Evolutionary conservation across 331 rosid genomes (phyloP).

Genomic region (Saraca asoca): DNA sequence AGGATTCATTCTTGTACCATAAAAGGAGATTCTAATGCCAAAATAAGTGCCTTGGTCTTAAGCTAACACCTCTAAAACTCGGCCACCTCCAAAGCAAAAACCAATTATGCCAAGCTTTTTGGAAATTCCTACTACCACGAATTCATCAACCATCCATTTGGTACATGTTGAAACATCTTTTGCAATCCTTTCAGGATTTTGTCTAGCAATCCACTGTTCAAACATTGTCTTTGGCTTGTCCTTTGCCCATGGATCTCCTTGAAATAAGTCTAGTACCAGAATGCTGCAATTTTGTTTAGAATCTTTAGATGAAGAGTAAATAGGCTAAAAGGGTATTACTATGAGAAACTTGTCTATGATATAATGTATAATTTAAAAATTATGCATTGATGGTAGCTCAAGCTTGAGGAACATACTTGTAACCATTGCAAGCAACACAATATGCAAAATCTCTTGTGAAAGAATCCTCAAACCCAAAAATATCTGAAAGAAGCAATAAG

Average conservation of each 20-base stretch:
- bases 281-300: conserved; percentile 63
- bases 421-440: conserved; percentile 83
- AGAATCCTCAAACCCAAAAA: conserved; percentile 71
- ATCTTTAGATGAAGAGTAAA: neutral
- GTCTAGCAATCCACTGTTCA: conserved; percentile 57
- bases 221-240: conserved; percentile 39
- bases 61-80: conserved; percentile 64
- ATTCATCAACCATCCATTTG: conserved; percentile 78
- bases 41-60: conserved; percentile 56
- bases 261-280: conserved; percentile 75
- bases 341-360: neutral
- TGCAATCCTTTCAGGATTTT: conserved; percentile 51
- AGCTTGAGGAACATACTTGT: conserved; percentile 57
- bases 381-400: conserved; percentile 1
- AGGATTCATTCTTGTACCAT: conserved; percentile 62
- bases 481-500: conserved; percentile 71
- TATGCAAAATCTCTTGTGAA: conserved; percentile 77
- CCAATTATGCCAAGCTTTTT: conserved; percentile 73
- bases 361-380: neutral
- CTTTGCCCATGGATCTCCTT: conserved; percentile 68
- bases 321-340: conserved; percentile 3
- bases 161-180: conserved; percentile 56
- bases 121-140: conserved; percentile 63
- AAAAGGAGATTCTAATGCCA: conserved; percentile 67
- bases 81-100: conserved; percentile 75